These are phyloP conservation scores for Hypomyces rosellus DNA, from an alignment of 2,329 filamentous ascomycete genomes.

Conservation along the genomic window DNA sequence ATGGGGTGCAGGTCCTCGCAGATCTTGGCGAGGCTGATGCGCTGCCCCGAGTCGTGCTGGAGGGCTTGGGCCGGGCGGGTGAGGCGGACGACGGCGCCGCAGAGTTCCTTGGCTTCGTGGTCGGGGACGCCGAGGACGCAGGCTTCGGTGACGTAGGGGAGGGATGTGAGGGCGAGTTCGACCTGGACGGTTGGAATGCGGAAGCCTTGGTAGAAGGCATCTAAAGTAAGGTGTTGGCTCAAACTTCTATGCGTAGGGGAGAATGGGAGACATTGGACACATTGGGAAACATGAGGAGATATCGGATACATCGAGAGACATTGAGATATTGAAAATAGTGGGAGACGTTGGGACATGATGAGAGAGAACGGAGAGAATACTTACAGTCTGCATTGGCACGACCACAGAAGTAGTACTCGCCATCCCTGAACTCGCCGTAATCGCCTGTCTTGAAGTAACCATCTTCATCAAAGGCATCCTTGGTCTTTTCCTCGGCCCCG, in stretches of 20 bases:
- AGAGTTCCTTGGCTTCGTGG: slow-evolving; percentile 14
- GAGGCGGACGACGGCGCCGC: slow-evolving; percentile 16
- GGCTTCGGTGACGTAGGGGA: slow-evolving; percentile 17
- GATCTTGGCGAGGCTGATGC: slow-evolving; percentile 10
- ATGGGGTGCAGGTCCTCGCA: slow-evolving; percentile 10
- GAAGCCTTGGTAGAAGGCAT: slow-evolving; percentile 8
- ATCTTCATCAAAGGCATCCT: slow-evolving; percentile 68
- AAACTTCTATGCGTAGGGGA: neutral
- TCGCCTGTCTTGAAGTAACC: slow-evolving; percentile 94
- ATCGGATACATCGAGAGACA: neutral
- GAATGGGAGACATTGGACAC: neutral
- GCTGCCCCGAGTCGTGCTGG: neutral
- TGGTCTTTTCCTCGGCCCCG: slow-evolving; percentile 63
- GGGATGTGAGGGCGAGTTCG: slow-evolving; percentile 13
- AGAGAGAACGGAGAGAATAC: no score
- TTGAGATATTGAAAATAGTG: neutral
- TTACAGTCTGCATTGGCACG: slow-evolving; percentile 16
- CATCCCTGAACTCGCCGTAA: slow-evolving; percentile 61
- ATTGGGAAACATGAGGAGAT: neutral
- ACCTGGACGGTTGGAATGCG: slow-evolving; percentile 14
- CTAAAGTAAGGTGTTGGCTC: neutral
- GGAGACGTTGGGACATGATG: no score
- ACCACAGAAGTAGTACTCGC: slow-evolving; percentile 17
- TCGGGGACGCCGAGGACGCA: slow-evolving; percentile 17
- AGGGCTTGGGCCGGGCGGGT: neutral